phyloP scores from a whole-genome alignment of 768 basidiomycete species.

The Scleroderma bovista region DNA sequence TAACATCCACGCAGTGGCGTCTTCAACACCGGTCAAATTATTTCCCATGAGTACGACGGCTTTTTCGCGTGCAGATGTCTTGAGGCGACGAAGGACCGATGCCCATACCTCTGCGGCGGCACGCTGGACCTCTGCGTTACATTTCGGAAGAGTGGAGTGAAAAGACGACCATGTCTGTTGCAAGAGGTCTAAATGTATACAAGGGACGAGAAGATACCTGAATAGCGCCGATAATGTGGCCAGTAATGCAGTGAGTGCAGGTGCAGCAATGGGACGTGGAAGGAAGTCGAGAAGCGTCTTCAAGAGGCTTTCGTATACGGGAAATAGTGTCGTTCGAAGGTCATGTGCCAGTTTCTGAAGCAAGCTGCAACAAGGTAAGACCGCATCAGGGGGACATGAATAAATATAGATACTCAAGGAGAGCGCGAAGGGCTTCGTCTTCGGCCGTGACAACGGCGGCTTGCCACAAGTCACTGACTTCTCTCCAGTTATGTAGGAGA shows the following conservation, averaged over 20 bases:
- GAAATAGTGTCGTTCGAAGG: slow-evolving; percentile 69
- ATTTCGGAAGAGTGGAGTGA: slow-evolving; percentile 46
- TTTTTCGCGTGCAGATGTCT: slow-evolving; percentile 49
- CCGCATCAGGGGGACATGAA: slow-evolving; percentile 7
- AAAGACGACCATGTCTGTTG: slow-evolving; percentile 58
- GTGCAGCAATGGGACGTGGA: slow-evolving; percentile 51
- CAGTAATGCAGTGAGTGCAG: slow-evolving; percentile 56
- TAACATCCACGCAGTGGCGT: slow-evolving; percentile 67
- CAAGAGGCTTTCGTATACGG: slow-evolving; percentile 54
- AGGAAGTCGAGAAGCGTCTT: slow-evolving; percentile 52
- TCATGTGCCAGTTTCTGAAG: slow-evolving; percentile 77
- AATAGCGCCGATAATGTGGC: slow-evolving; percentile 66
- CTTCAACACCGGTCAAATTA: slow-evolving; percentile 47
- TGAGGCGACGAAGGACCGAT: slow-evolving; percentile 65
- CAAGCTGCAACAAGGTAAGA: slow-evolving; percentile 54
- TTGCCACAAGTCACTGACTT: slow-evolving; percentile 63
- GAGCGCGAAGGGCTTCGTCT: slow-evolving; percentile 63
- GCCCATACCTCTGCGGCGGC: slow-evolving; percentile 89
- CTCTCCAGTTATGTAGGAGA: slow-evolving; percentile 73
- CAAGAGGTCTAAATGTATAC: slow-evolving; percentile 45
- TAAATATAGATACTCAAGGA: slow-evolving; percentile 62
- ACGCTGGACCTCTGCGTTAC: slow-evolving; percentile 66
- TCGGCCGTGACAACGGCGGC: slow-evolving; percentile 52
- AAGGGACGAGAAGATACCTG: slow-evolving; percentile 66
- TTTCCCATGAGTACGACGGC: slow-evolving; percentile 52